Conservation (phyloP, 1,284 basidiomycete genomes). For the Naganishia sp. region DNA sequence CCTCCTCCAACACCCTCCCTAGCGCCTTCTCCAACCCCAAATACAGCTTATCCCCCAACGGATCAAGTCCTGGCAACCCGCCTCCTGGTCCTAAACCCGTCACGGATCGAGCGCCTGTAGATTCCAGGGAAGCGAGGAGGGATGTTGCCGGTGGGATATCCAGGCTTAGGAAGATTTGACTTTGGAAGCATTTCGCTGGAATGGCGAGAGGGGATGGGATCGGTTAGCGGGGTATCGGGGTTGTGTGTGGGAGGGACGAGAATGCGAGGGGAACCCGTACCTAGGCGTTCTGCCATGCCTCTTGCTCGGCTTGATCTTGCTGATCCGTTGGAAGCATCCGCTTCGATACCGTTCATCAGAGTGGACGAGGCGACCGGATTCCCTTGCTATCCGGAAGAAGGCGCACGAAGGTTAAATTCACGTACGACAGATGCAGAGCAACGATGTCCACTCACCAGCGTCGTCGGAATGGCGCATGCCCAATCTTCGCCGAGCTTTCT, state of each 20-base stretch:
- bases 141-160: constrained; percentile 8
- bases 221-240: no score
- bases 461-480: constrained; percentile 19
- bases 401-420: no score
- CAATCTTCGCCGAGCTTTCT: constrained; percentile 7
- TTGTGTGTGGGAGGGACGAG: not conserved
- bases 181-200: constrained; percentile 9
- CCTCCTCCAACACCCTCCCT: constrained; percentile 4
- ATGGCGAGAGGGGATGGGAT: no score
- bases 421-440: no score
- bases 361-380: constrained; percentile 9
- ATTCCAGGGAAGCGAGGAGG: constrained; percentile 2
- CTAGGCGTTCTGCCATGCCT: constrained; percentile 23
- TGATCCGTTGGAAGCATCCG: not conserved
- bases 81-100: constrained; percentile 1
- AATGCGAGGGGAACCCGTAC: not conserved
- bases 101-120: not conserved
- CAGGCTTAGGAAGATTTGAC: constrained; percentile 11
- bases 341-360: constrained; percentile 11
- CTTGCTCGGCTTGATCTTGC: not conserved
- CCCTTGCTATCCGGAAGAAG: not conserved
- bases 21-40: constrained; percentile 21
- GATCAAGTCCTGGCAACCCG: constrained; percentile 15
- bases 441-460: not conserved
- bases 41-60: constrained; percentile 20